Percentiles rank a stretch among this genome's conserved stretches.
Conservation (phyloP, 1,284 basidiomycete species). For the Rhodotorula sp. region DNA sequence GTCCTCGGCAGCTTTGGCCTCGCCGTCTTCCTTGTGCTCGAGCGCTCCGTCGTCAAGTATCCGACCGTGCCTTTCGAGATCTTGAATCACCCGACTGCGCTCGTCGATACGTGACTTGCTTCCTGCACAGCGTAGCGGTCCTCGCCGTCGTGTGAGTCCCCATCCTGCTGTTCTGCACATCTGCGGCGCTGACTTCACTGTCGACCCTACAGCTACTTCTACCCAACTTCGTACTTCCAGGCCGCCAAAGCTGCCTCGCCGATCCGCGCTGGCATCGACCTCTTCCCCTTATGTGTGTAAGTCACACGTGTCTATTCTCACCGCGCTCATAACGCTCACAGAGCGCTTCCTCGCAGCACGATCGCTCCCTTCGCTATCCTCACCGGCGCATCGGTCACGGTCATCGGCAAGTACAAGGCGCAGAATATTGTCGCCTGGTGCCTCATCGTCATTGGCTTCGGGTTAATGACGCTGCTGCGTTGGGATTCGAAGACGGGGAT, state of each 20-base stretch:
- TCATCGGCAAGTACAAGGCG: slow-evolving; percentile 46
- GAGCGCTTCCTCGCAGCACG: neutral
- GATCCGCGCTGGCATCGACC: slow-evolving; percentile 43
- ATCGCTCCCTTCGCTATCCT: slow-evolving; percentile 43
- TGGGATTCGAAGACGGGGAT: slow-evolving; percentile 46
- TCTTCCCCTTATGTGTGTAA: slow-evolving; percentile 17
- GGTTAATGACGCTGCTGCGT: slow-evolving; percentile 49
- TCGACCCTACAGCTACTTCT: slow-evolving; percentile 13
- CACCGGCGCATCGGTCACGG: slow-evolving; percentile 39
- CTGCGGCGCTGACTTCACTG: too few species aligned
- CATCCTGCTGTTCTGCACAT: too few species aligned
- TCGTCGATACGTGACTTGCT: slow-evolving; percentile 47
- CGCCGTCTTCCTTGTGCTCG: slow-evolving; percentile 43
- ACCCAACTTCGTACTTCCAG: slow-evolving; percentile 39
- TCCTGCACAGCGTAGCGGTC: slow-evolving; percentile 47
- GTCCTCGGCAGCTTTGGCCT: slow-evolving; percentile 47
- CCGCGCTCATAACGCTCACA: too few species aligned
- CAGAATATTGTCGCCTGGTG: slow-evolving; percentile 47
- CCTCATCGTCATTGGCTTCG: slow-evolving; percentile 42
- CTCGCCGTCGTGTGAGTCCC: slow-evolving; percentile 32
- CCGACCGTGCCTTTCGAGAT: slow-evolving; percentile 48
- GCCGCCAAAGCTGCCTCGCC: slow-evolving; percentile 35
- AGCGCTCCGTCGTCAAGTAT: slow-evolving; percentile 33
- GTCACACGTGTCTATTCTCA: too few species aligned
- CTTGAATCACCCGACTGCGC: slow-evolving; percentile 46